Conservation (phyloP, 2,329 filamentous ascomycete genomes). For the Penicillium sp. region DNA sequence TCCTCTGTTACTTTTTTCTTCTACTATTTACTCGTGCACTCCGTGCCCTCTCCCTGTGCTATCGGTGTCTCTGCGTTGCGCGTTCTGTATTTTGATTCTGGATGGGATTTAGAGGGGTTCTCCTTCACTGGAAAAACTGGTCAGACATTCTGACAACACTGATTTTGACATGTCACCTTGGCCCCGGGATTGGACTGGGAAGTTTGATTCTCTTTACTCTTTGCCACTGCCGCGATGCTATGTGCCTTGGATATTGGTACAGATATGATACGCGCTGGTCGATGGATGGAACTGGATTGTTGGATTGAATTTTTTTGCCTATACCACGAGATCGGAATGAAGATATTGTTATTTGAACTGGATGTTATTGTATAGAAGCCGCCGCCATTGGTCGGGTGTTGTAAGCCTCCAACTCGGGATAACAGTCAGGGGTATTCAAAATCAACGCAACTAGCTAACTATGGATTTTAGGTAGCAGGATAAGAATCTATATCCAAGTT, state of each 20-base stretch:
- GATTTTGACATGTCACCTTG: neutral
- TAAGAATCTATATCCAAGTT: neutral
- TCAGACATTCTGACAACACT: neutral
- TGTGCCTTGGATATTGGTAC: conserved; percentile 11
- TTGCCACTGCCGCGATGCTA: conserved; percentile 5
- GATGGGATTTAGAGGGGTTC: conserved; percentile 34
- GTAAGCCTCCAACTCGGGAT: neutral
- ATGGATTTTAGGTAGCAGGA: neutral
- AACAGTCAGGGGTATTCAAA: neutral
- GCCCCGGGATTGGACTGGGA: conserved; percentile 16
- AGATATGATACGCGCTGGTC: conserved; percentile 1
- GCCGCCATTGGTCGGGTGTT: neutral
- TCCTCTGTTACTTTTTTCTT: conserved; percentile 10
- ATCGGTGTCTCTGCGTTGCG: conserved; percentile 17
- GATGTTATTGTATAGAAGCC: neutral
- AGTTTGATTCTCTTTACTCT: conserved; percentile 16
- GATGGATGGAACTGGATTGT: neutral
- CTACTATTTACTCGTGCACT: neutral
- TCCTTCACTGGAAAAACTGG: conserved; percentile 41
- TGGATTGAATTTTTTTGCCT: conserved; percentile 17
- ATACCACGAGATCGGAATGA: conserved; percentile 16
- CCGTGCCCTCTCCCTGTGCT: neutral
- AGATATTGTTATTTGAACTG: conserved; percentile 7
- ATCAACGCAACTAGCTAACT: neutral
- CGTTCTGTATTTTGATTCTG: conserved; percentile 23